phyloP scores from a whole-genome alignment of 768 basidiomycete species.

The Pleurotus tuoliensis region DNA sequence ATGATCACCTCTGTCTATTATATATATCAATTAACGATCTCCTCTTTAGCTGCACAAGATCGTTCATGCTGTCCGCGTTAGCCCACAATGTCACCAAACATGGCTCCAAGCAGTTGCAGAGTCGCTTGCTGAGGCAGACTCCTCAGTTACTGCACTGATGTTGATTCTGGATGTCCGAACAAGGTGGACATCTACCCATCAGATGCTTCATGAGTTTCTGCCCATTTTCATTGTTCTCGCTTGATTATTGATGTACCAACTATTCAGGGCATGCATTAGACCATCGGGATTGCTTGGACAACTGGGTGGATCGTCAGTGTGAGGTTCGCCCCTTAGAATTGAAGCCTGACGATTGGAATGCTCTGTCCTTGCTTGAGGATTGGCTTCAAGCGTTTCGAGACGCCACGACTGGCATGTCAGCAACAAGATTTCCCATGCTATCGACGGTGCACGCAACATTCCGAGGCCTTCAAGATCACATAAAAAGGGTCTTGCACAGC shows the following conservation, averaged over 20 bases:
- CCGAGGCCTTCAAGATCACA: background rate
- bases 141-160: constrained; percentile 12
- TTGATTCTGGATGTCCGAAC: constrained; percentile 26
- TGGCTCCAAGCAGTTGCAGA: background rate
- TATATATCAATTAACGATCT: too few species aligned
- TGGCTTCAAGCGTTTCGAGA: too few species aligned
- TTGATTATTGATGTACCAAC: background rate
- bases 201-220: constrained; percentile 22
- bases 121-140: background rate
- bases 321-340: background rate
- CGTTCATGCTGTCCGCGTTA: constrained; percentile 10
- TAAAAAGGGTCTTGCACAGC: background rate
- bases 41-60: constrained; percentile 15
- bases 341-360: background rate
- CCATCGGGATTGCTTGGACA: background rate
- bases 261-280: background rate
- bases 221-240: background rate
- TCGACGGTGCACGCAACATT: too few species aligned
- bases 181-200: constrained; percentile 25
- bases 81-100: constrained; percentile 12
- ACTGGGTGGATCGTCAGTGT: background rate
- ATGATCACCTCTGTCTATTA: too few species aligned
- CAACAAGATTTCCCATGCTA: background rate
- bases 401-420: background rate
- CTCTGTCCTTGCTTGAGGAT: background rate